Base-by-base conservation (phyloP, 2,329 filamentous ascomycete genomes). In the Microdochium nivale region DNA sequence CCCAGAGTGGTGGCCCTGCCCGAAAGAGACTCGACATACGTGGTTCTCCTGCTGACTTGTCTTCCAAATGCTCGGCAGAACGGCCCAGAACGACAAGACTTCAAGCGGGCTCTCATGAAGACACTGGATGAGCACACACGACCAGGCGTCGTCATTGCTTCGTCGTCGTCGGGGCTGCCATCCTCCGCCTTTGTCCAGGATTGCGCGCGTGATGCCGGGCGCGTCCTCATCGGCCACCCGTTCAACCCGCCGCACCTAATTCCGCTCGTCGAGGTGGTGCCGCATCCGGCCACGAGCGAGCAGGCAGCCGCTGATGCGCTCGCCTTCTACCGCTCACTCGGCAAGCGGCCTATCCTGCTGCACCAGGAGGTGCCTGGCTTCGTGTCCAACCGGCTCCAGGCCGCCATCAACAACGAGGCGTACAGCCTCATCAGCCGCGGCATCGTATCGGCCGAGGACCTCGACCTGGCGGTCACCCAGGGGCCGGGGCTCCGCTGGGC, bases 171-270 rank as follows among this genome's bases (percentile, higher is more conserved):
- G 8, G 69, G 70, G 14, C 58, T 72, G 9, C 67, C 65, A 1
- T 65, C 56, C 59, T 65, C 61, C 7, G 54, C 58, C 32, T 37
- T 37, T 19, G 62, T 65, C 49, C 58, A 59, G n/a, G 53, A 57
- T 19, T 61, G 62, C 49, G 58, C 58, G 40, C 47, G 51, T 19
- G 55, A 62, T 30, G 65, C 69, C 0, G 59, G 57, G 21, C 63
- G 70, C n/a, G 62, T 70, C 32, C 56, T 73, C 1, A 66, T 76
- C 25, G 72, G 71, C 3, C 73, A 76, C 55, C 72, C 73, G 0
- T 75, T 75, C 62, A 75, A 76, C 54, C 73, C 73, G 9, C 73
- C 72, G 5, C 73, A 76, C 54, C 60, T 76, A 19, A 71, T 76
- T 21, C 72, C 72, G 1, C 62, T 76, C 14, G 70, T 76, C 21